Conservation (phyloP, 257 asterid species). For the Fraxinus pennsylvanica region DNA sequence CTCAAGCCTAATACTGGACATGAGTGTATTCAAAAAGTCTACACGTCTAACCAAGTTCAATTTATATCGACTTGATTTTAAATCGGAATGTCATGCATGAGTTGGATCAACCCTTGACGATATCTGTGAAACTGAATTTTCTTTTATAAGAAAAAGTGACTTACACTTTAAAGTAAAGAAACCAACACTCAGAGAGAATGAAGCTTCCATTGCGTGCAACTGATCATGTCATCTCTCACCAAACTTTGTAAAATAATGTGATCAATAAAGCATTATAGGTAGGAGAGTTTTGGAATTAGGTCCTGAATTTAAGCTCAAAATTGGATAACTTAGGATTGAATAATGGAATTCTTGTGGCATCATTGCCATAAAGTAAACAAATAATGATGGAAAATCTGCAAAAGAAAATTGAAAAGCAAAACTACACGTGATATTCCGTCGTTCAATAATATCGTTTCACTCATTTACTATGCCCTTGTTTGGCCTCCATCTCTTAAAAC, state of each 20-base stretch:
- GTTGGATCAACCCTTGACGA: not conserved
- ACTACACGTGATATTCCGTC: no score
- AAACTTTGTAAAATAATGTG: not conserved
- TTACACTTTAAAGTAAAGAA: not conserved
- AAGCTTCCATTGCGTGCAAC: not conserved
- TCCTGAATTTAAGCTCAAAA: not conserved
- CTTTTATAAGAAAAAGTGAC: not conserved
- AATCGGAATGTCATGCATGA: not conserved
- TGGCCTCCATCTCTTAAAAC: no score
- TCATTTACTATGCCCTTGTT: no score
- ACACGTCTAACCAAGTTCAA: no score
- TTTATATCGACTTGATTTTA: not conserved
- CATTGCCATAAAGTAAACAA: not conserved
- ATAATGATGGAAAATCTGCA: not conserved
- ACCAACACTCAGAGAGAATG: not conserved
- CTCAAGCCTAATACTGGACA: no score
- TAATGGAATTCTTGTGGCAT: not conserved
- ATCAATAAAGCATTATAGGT: not conserved
- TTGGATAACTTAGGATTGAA: not conserved
- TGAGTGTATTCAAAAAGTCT: no score
- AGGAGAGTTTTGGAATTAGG: not conserved
- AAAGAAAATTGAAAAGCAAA: not conserved
- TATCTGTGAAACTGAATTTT: not conserved
- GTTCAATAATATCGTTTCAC: no score
- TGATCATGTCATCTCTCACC: not conserved